Percentiles rank a stretch among this genome's conserved stretches.
These are phyloP conservation scores for Talaromyces islandicus DNA, from an alignment of 2,329 filamentous ascomycete genomes.

Conservation along the genomic window DNA sequence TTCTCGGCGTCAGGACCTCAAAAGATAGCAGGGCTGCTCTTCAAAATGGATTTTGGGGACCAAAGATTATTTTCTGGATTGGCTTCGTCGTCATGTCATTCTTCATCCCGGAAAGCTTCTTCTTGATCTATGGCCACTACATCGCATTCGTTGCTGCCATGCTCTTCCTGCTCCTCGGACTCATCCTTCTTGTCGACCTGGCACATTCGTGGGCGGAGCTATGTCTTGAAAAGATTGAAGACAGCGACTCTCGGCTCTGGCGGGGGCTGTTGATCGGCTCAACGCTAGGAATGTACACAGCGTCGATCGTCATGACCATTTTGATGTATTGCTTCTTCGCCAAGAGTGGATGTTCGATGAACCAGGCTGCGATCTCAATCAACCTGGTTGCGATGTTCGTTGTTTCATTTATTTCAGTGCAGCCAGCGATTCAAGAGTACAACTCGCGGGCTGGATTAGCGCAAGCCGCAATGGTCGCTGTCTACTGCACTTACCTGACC, in stretches of 20 bases:
- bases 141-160: constrained; percentile 82
- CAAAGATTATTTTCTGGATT: constrained; percentile 87
- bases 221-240: constrained; percentile 88
- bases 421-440: constrained; percentile 81
- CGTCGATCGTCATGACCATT: constrained; percentile 87
- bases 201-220: constrained; percentile 97
- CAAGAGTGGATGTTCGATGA: constrained; percentile 76
- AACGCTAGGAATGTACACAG: constrained; percentile 87
- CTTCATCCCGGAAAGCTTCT: constrained; percentile 91
- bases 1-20: constrained; percentile 80
- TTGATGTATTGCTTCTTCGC: constrained; percentile 98
- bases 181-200: constrained; percentile 88
- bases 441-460: constrained; percentile 92
- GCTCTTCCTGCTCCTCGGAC: constrained; percentile 84
- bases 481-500: constrained; percentile 98
- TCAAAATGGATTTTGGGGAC: constrained; percentile 99
- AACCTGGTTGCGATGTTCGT: constrained; percentile 79
- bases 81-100: constrained; percentile 84
- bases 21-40: constrained; percentile 81
- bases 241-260: constrained; percentile 79
- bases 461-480: constrained; percentile 94
- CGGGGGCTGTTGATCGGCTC: constrained; percentile 82
- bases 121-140: constrained; percentile 93
- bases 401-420: constrained; percentile 79
- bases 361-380: constrained; percentile 90